phyloP scores from a whole-genome alignment of 2,329 filamentous ascomycete genomes.

The Pseudovirgaria hyperparasitica region DNA sequence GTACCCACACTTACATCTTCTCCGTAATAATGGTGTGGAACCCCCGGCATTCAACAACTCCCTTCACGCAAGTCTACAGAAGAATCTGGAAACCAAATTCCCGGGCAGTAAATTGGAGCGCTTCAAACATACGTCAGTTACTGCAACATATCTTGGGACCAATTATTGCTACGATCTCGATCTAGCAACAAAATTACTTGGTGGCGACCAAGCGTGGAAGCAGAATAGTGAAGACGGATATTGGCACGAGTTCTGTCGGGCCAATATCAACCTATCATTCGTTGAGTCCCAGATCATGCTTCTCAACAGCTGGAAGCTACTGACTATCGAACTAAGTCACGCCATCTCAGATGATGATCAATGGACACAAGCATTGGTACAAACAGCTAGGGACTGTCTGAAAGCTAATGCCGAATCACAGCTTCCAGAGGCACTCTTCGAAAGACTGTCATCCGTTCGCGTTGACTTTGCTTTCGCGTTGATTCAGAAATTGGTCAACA shows the following conservation, averaged over 20 bases:
- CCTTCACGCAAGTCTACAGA: conserved; percentile 70
- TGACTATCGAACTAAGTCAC: conserved; percentile 74
- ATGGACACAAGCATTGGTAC: conserved; percentile 57
- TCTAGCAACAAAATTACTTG: conserved; percentile 62
- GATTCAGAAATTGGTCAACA: conserved; percentile 61
- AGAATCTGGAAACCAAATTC: conserved; percentile 73
- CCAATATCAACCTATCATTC: conserved; percentile 81
- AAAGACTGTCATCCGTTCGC: conserved; percentile 60
- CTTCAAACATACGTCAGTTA: conserved; percentile 65
- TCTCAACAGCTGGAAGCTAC: conserved; percentile 78
- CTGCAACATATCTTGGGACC: conserved; percentile 52
- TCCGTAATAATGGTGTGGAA: conserved; percentile 62
- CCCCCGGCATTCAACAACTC: conserved; percentile 80
- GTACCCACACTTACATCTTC: conserved; percentile 65
- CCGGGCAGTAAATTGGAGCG: conserved; percentile 58
- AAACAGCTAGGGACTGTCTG: conserved; percentile 66
- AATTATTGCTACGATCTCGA: conserved; percentile 77
- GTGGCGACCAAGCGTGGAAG: conserved; percentile 64
- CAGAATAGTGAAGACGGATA: conserved; percentile 54
- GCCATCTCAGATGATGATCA: conserved; percentile 39
- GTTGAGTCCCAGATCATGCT: conserved; percentile 84
- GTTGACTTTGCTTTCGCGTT: conserved; percentile 73
- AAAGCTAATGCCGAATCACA: conserved; percentile 60
- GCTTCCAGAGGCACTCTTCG: conserved; percentile 70
- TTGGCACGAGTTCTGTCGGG: conserved; percentile 66